Evolutionary conservation across 2,329 filamentous ascomycete genomes (phyloP).

Genomic region (Colletotrichum magnum): DNA sequence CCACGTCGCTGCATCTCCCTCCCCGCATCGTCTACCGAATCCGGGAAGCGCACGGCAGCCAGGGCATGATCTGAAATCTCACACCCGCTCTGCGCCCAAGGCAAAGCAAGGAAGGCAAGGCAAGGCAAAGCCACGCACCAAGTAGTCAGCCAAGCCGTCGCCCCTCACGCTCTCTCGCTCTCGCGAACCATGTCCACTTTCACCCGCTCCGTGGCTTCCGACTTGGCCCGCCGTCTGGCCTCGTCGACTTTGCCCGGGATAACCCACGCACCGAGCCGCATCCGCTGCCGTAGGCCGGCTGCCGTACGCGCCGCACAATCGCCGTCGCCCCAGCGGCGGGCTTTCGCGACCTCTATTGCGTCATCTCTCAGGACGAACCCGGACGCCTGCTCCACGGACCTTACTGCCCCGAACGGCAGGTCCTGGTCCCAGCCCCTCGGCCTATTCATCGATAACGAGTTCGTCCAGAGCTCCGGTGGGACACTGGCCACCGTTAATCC

Average conservation of each 20-base stretch:
- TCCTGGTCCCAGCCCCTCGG: slow-evolving; percentile 81
- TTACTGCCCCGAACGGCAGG: slow-evolving; percentile 82
- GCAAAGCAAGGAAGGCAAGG: not conserved
- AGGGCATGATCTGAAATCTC: slow-evolving; percentile 20
- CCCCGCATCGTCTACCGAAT: slow-evolving; percentile 5
- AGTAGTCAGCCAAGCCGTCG: not conserved
- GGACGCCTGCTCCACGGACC: slow-evolving; percentile 60
- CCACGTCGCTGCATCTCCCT: not conserved
- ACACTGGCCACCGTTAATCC: slow-evolving; percentile 79
- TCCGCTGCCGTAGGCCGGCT: slow-evolving; percentile 7
- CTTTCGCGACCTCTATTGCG: slow-evolving; percentile 3
- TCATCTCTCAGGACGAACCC: slow-evolving; percentile 42
- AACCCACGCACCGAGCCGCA: slow-evolving; percentile 3
- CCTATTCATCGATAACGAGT: slow-evolving; percentile 89
- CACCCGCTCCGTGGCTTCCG: slow-evolving; percentile 10
- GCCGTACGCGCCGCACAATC: not conserved
- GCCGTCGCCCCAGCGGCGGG: slow-evolving; percentile 3
- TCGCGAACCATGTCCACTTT: slow-evolving; percentile 25
- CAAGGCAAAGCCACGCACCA: not conserved
- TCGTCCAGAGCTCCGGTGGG: slow-evolving; percentile 76
- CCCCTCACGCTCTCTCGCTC: slow-evolving; percentile 26
- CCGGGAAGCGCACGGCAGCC: slow-evolving; percentile 6
- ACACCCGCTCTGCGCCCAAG: not conserved
- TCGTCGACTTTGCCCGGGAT: slow-evolving; percentile 21
- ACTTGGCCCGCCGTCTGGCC: slow-evolving; percentile 20